phyloP scores from a whole-genome alignment of 352 stramenopile genomes.

The Globisporangium viniferum region DNA sequence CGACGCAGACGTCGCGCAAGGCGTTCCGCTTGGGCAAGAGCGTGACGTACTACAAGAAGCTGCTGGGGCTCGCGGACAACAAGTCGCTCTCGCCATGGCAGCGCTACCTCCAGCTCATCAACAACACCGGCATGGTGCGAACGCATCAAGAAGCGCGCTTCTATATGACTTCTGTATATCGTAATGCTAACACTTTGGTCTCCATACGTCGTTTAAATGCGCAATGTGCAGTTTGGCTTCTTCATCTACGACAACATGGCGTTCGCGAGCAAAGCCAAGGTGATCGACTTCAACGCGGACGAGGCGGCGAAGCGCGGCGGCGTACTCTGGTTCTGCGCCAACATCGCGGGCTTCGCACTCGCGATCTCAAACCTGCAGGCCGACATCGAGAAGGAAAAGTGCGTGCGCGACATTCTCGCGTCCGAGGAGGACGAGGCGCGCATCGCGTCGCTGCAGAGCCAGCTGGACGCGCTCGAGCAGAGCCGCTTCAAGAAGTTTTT shows the following conservation, averaged over 20 bases:
- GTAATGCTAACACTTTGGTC: not conserved
- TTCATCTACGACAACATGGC: slow-evolving; percentile 86
- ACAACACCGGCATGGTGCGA: slow-evolving; percentile 66
- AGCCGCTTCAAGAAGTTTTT: slow-evolving; percentile 80
- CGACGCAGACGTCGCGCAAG: slow-evolving; percentile 79
- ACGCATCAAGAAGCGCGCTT: not conserved
- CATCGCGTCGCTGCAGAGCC: slow-evolving; percentile 44
- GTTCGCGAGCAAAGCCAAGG: slow-evolving; percentile 80
- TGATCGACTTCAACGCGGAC: slow-evolving; percentile 62
- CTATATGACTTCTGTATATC: not conserved
- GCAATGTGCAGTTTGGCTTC: slow-evolving; percentile 48
- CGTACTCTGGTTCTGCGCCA: slow-evolving; percentile 82
- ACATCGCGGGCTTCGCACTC: slow-evolving; percentile 74
- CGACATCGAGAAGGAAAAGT: slow-evolving; percentile 81
- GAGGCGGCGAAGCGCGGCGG: slow-evolving; percentile 64
- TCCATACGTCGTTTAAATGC: not conserved
- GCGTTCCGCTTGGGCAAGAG: slow-evolving; percentile 86
- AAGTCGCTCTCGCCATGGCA: slow-evolving; percentile 29
- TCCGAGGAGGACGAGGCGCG: slow-evolving; percentile 62
- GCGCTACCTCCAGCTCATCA: slow-evolving; percentile 64
- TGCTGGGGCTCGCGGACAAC: slow-evolving; percentile 47
- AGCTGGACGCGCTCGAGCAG: slow-evolving; percentile 58
- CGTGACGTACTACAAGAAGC: slow-evolving; percentile 79
- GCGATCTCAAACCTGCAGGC: slow-evolving; percentile 69
- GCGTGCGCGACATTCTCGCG: slow-evolving; percentile 62